Evolutionary conservation across 83 land plant genomes (phyloP).

Genomic region (Thuja plicata): DNA sequence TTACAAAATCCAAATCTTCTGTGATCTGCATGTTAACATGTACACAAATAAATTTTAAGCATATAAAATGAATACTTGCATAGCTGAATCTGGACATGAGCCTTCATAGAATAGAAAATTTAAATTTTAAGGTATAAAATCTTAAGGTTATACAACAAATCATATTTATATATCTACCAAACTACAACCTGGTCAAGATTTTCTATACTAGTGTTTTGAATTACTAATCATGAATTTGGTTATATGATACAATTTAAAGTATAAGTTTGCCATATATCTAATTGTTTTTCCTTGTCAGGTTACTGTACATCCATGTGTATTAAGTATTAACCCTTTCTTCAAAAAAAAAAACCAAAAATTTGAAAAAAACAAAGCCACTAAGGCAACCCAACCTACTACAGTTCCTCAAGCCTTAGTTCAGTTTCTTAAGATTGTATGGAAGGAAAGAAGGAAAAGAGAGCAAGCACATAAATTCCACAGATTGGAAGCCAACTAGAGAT

Average conservation of each 20-base stretch:
- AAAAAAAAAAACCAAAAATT: not conserved
- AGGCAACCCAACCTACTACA: not conserved
- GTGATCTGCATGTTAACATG: slow-evolving; percentile 33
- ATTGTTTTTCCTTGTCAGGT: not conserved
- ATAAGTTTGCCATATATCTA: not conserved
- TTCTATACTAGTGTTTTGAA: not conserved
- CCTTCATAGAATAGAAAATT: not conserved
- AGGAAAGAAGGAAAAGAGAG: not conserved
- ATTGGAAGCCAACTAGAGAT: not conserved
- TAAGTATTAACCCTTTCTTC: not conserved
- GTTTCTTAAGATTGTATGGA: not conserved
- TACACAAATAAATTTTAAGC: not conserved
- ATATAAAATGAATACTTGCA: not conserved
- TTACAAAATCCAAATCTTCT: slow-evolving; percentile 43
- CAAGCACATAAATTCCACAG: not conserved
- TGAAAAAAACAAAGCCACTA: not conserved
- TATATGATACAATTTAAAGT: not conserved
- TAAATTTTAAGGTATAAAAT: not conserved
- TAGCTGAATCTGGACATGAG: not conserved
- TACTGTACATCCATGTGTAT: not conserved
- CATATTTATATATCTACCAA: not conserved
- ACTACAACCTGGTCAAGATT: not conserved
- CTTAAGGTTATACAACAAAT: not conserved
- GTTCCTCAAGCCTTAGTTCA: not conserved
- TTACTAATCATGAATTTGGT: not conserved